Conservation (phyloP, 1,284 basidiomycete genomes). For the Cutaneotrichosporon curvatum region DNA sequence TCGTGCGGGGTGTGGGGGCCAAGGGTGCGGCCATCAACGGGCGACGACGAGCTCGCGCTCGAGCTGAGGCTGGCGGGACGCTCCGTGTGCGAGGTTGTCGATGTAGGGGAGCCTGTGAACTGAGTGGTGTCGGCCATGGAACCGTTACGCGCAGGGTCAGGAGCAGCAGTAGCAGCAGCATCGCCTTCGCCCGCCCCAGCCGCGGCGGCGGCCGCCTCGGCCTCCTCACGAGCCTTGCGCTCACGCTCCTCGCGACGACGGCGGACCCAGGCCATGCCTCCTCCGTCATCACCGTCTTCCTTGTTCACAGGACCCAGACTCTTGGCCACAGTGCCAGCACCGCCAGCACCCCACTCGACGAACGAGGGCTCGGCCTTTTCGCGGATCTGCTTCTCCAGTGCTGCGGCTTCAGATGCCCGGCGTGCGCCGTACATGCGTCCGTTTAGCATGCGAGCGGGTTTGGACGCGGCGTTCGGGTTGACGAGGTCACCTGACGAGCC, state of each 20-base stretch:
- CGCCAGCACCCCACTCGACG: constrained; percentile 41
- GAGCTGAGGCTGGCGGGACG: constrained; percentile 5
- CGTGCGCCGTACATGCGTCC: constrained; percentile 44
- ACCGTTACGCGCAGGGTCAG: too few species aligned
- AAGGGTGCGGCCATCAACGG: too few species aligned
- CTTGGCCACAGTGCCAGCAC: not conserved
- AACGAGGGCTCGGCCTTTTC: constrained; percentile 40
- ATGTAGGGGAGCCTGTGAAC: too few species aligned
- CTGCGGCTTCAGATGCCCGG: constrained; percentile 35
- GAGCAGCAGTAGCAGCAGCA: not conserved
- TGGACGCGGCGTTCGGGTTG: constrained; percentile 1
- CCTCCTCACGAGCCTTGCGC: constrained; percentile 24
- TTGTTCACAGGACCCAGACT: constrained; percentile 2
- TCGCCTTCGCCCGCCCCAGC: too few species aligned
- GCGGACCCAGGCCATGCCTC: constrained; percentile 46
- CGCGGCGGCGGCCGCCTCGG: constrained; percentile 13
- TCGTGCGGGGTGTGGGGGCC: constrained; percentile 12
- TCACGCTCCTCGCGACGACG: constrained; percentile 38
- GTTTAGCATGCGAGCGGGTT: constrained; percentile 42
- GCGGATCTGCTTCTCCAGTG: constrained; percentile 19
- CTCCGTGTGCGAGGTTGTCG: not conserved
- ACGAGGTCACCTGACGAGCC: not conserved
- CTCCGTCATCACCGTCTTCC: constrained; percentile 42
- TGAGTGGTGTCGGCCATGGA: too few species aligned
- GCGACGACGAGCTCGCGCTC: constrained; percentile 1